Percentiles rank a stretch among this genome's conserved stretches.
These are phyloP conservation scores for Cryptosporidium baileyi DNA, from an alignment of 169 alveolate species.

Conservation along the genomic window DNA sequence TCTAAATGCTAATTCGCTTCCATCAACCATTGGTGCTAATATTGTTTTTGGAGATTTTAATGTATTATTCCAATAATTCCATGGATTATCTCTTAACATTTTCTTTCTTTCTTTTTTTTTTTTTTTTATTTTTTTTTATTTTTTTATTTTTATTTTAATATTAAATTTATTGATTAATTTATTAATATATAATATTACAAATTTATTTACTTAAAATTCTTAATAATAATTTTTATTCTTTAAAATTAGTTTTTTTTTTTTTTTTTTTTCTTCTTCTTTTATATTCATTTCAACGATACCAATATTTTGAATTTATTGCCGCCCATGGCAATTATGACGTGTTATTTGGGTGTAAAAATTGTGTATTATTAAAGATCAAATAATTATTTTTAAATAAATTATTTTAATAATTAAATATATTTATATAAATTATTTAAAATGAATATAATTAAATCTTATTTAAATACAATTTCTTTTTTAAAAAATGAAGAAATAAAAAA, in stretches of 20 bases:
- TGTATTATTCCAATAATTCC: constrained; percentile 66
- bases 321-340: not conserved
- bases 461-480: constrained; percentile 1
- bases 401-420: too few relatives aligned
- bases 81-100: not conserved
- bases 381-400: too few relatives aligned
- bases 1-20: constrained; percentile 81
- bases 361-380: too few relatives aligned
- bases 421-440: not conserved
- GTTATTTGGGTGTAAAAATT: too few relatives aligned
- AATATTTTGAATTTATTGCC: not conserved
- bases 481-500: not conserved
- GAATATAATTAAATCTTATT: not conserved
- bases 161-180: not conserved
- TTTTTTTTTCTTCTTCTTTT: not conserved
- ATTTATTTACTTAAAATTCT: too few relatives aligned
- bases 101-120: not conserved
- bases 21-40: constrained; percentile 84
- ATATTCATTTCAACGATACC: not conserved
- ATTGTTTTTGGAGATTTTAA: constrained; percentile 77
- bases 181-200: too few relatives aligned
- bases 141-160: not conserved
- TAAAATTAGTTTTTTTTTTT: too few relatives aligned
- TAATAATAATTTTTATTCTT: too few relatives aligned
- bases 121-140: not conserved